Percentiles rank a stretch among this genome's conserved stretches.
These are phyloP conservation scores for Ceratopteris richardii DNA, from an alignment of 75 land plant species.

Conservation along the genomic window DNA sequence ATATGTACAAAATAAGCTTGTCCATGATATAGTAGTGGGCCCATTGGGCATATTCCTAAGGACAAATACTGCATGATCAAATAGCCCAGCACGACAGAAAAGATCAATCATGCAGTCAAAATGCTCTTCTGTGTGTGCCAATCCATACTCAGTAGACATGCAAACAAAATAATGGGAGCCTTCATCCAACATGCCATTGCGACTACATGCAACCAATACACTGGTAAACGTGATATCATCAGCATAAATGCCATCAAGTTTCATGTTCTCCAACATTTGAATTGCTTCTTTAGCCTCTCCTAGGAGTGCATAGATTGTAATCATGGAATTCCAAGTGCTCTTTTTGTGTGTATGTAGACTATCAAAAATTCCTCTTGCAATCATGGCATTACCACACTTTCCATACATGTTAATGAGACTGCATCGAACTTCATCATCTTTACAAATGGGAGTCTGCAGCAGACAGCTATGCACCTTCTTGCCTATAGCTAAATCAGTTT, in stretches of 20 bases:
- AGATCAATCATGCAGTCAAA: conserved; percentile 13
- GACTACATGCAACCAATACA: conserved; percentile 46
- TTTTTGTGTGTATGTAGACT: neutral
- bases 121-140: conserved; percentile 7
- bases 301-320: conserved; percentile 64
- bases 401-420: conserved; percentile 19
- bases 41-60: conserved; percentile 7
- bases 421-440: conserved; percentile 26
- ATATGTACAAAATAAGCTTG: conserved; percentile 1
- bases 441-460: conserved; percentile 22
- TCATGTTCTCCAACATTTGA: conserved; percentile 45
- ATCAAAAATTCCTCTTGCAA: conserved; percentile 13
- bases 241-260: conserved; percentile 21
- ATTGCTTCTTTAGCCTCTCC: conserved; percentile 44
- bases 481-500: neutral
- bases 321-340: conserved; percentile 22
- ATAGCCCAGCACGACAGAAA: conserved; percentile 11
- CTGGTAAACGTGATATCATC: conserved; percentile 47
- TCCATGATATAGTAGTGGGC: conserved; percentile 3
- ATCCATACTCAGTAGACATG: neutral
- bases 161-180: conserved; percentile 24
- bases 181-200: conserved; percentile 33
- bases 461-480: conserved; percentile 17
- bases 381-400: conserved; percentile 7
- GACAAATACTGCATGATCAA: conserved; percentile 8